A percentile compares a stretch with the other conserved stretches of the same genome.
phyloP scores from a whole-genome alignment of 2,329 filamentous ascomycete species.

The Botryotinia narcissicola region DNA sequence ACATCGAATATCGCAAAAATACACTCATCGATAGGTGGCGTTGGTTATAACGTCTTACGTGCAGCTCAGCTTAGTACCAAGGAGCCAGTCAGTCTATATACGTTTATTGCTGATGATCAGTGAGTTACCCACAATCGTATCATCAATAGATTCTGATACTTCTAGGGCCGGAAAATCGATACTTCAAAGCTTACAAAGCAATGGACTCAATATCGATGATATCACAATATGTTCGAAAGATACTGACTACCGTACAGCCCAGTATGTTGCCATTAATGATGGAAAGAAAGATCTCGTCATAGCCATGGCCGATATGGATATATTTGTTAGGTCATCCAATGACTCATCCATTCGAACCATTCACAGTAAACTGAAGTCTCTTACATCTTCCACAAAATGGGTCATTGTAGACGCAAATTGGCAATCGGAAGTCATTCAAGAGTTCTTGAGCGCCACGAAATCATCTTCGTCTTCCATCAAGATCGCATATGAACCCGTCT shows the following conservation, averaged over 20 bases:
- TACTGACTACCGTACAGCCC: slow-evolving; percentile 63
- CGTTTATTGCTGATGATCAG: slow-evolving; percentile 76
- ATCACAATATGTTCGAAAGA: slow-evolving; percentile 43
- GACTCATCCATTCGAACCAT: slow-evolving; percentile 37
- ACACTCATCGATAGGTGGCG: slow-evolving; percentile 80
- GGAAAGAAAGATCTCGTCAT: slow-evolving; percentile 77
- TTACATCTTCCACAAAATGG: slow-evolving; percentile 51
- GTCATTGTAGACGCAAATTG: slow-evolving; percentile 88
- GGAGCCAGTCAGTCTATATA: slow-evolving; percentile 67
- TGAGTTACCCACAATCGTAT: slow-evolving; percentile 40
- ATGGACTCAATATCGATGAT: slow-evolving; percentile 62
- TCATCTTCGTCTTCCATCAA: slow-evolving; percentile 44
- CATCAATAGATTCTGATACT: neutral
- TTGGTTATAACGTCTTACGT: slow-evolving; percentile 87
- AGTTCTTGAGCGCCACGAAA: slow-evolving; percentile 57
- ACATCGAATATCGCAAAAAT: slow-evolving; percentile 87
- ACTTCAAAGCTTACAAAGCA: slow-evolving; percentile 60
- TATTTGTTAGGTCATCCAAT: slow-evolving; percentile 49
- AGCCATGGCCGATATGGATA: slow-evolving; percentile 89
- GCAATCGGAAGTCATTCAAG: slow-evolving; percentile 61
- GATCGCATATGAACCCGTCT: slow-evolving; percentile 87
- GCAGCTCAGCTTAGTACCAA: slow-evolving; percentile 71
- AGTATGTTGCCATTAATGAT: slow-evolving; percentile 91
- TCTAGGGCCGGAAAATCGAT: slow-evolving; percentile 69
- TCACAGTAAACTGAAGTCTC: neutral